A percentile compares a stretch with the other conserved stretches of the same genome.
phyloP scores from a whole-genome alignment of 192 early-diverging fungal genomes.

The Coemansia sp. region DNA sequence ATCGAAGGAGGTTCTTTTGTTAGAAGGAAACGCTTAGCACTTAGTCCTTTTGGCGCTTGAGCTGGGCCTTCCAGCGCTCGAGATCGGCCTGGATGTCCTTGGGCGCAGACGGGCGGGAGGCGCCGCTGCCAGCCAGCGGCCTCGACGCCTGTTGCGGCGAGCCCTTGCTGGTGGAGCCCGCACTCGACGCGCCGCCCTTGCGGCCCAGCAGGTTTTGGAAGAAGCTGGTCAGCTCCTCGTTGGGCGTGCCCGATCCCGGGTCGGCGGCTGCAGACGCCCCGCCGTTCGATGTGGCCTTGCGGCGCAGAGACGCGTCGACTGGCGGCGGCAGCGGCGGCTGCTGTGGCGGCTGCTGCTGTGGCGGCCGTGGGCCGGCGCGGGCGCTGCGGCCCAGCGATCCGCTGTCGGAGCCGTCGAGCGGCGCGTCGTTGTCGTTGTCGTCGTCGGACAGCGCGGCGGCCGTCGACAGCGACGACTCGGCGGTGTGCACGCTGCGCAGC shows the following conservation, averaged over 20 bases:
- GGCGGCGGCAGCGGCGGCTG: background rate
- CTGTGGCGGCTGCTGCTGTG: background rate
- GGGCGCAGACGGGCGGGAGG: slow-evolving; percentile 3
- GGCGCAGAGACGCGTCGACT: background rate
- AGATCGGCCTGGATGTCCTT: slow-evolving; percentile 48
- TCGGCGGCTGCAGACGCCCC: slow-evolving; percentile 1
- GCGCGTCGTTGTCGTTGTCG: slow-evolving; percentile 32
- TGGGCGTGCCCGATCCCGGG: slow-evolving; percentile 32
- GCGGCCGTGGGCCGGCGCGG: background rate
- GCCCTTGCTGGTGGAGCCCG: slow-evolving; percentile 29
- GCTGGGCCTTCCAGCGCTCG: slow-evolving; percentile 45
- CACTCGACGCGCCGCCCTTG: slow-evolving; percentile 39
- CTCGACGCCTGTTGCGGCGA: slow-evolving; percentile 41
- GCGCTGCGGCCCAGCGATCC: slow-evolving; percentile 6
- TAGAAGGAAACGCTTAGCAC: background rate
- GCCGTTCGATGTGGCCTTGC: slow-evolving; percentile 1
- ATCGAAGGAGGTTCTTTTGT: slow-evolving; percentile 3
- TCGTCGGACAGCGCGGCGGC: slow-evolving; percentile 21
- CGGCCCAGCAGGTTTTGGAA: slow-evolving; percentile 81
- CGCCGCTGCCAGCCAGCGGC: background rate
- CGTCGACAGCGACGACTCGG: slow-evolving; percentile 41
- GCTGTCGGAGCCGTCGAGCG: slow-evolving; percentile 5
- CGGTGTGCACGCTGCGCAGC: slow-evolving; percentile 21
- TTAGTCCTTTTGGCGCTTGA: slow-evolving; percentile 39
- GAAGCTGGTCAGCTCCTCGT: slow-evolving; percentile 82